Conservation (phyloP, 306 rosid genomes). For the Delonix regia region DNA sequence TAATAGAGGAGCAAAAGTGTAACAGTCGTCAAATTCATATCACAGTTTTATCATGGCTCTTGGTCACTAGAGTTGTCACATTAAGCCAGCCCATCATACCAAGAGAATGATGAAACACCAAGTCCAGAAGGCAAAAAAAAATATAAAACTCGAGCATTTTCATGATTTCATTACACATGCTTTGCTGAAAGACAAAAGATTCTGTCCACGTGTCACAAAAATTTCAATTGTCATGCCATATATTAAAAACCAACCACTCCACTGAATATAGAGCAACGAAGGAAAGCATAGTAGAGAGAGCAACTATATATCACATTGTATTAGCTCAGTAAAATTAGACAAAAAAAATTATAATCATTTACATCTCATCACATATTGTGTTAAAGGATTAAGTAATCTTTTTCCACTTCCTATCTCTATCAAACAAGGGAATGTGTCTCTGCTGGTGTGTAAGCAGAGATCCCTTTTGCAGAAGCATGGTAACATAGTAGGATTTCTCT, state of each 20-base stretch:
- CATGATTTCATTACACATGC: background rate
- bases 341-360: background rate
- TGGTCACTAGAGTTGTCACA: background rate
- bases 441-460: constrained; percentile 36
- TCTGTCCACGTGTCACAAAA: background rate
- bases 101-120: background rate
- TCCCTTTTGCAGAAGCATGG: constrained; percentile 24
- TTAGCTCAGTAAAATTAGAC: background rate
- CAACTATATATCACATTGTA: background rate
- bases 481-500: background rate
- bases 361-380: constrained; percentile 25
- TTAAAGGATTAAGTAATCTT: background rate
- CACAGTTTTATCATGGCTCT: background rate
- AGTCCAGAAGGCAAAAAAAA: background rate
- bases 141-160: background rate
- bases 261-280: background rate
- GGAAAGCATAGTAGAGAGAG: background rate
- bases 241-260: background rate
- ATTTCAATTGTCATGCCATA: background rate
- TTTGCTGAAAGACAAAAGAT: too few relatives aligned
- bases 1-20: background rate
- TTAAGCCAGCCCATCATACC: background rate
- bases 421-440: constrained; percentile 13
- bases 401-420: constrained; percentile 10
- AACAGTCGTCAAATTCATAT: constrained; percentile 1